Percentiles rank a stretch among this genome's conserved stretches.
Conservation (phyloP, 2,329 filamentous ascomycete genomes). For the Aureobasidium sp. region DNA sequence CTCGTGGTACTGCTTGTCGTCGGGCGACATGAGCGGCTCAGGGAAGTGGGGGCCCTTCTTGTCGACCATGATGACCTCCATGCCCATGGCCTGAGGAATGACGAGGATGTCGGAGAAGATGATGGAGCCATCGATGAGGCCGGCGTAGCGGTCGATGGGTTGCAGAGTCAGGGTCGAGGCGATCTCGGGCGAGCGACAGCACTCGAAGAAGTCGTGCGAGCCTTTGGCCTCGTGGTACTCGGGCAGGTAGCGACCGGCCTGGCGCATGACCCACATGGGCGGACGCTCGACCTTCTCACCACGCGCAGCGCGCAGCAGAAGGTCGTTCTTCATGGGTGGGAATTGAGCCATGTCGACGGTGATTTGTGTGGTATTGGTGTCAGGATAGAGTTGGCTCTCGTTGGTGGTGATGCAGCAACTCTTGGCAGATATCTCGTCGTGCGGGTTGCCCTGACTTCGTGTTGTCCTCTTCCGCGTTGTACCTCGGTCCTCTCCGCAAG, state of each 20-base stretch:
- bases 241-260: slow-evolving; percentile 94
- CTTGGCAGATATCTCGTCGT: neutral
- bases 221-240: slow-evolving; percentile 97
- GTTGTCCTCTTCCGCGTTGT: no score
- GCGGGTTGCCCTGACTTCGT: no score
- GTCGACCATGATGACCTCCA: slow-evolving; percentile 97
- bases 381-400: neutral
- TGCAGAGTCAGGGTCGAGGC: slow-evolving; percentile 91
- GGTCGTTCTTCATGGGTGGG: slow-evolving; percentile 82
- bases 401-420: neutral
- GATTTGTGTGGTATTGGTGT: neutral
- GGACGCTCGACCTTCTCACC: slow-evolving; percentile 91
- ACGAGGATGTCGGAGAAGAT: slow-evolving; percentile 99
- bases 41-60: slow-evolving; percentile 96
- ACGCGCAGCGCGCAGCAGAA: slow-evolving; percentile 82
- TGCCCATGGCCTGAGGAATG: slow-evolving; percentile 94
- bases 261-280: slow-evolving; percentile 98
- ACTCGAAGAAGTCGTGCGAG: slow-evolving; percentile 89
- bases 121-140: slow-evolving; percentile 90
- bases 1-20: slow-evolving; percentile 74
- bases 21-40: slow-evolving; percentile 67
- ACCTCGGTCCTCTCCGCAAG: neutral
- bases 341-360: slow-evolving; percentile 46
- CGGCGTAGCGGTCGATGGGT: slow-evolving; percentile 83
- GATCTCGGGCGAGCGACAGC: slow-evolving; percentile 87